Evolutionary conservation across 78 protist genomes (phyloP), one percentile per base, ranked within the genome.

Genomic region (Parvularia atlantis): DNA sequence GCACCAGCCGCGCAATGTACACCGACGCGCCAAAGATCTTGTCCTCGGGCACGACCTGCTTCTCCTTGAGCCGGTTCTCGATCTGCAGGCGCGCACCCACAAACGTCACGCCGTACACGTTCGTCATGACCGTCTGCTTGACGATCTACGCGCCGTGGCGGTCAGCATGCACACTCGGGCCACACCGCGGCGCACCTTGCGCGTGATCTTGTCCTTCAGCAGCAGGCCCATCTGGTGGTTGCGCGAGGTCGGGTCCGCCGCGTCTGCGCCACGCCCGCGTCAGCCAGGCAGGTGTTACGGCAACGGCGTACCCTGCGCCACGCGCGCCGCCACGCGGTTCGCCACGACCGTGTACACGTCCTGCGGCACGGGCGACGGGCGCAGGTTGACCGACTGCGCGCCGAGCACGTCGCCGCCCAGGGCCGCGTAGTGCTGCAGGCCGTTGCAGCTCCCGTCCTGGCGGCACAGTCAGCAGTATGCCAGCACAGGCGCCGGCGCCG

Each of bases 361-460:
- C 57, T 61, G 65, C 0, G 96, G 95, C n/a, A 30, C 7, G 10
- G 62, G 78, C 0, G 66, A n/a, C 0, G 88, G 89, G 1, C 77
- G 2, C 16, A 93, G 73, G 69, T 91, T 89, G 46, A 91, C 95
- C 50, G 73, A 81, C 53, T 9, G 4, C 2, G 84, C 97, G 53
- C 95, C 96, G 7, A 19, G 2, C 39, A 35, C 66, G 53, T 93
- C 97, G 37, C 92, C 87, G 14, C 93, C 94, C 37, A 93, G 71
- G 36, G 98, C 96, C 17, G 96, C 94, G 76, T 94, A 94, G 75
- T 94, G 98, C 84, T 94, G 96, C 66, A 93, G 66, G 31, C 95
- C 96, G 41, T 93, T 91, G 66, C 95, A 93, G 0, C 86, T 62
- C 28, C 96, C 96, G 65, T 89, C 95, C 78, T 82, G 56, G 7